A percentile compares a stretch with the other conserved stretches of the same genome.
These are phyloP conservation scores for Ambrosia artemisiifolia DNA, from an alignment of 129 eudicot species.

Conservation along the genomic window DNA sequence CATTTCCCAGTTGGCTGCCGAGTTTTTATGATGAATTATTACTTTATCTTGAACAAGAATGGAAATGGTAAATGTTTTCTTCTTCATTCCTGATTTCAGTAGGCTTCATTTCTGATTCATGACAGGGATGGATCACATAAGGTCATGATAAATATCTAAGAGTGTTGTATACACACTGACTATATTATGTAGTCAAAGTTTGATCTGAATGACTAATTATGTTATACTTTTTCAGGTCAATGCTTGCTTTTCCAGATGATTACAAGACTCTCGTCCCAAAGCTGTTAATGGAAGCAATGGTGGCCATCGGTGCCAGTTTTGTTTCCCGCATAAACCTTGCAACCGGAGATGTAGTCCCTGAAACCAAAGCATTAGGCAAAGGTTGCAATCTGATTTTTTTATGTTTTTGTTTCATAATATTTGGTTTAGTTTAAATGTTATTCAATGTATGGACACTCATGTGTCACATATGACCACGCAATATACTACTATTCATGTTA, in stretches of 20 bases:
- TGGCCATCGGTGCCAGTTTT: conserved; percentile 71
- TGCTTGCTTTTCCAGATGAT: conserved; percentile 93
- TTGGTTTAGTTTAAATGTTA: background rate
- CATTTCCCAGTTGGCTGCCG: conserved; percentile 89
- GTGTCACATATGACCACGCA: conserved; percentile 13
- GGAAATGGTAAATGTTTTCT: conserved; percentile 79
- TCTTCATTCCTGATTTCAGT: conserved; percentile 11
- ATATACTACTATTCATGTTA: conserved; percentile 14
- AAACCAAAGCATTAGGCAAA: conserved; percentile 89
- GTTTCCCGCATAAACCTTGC: conserved; percentile 85
- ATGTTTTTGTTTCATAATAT: conserved; percentile 1
- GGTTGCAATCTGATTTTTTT: conserved; percentile 37
- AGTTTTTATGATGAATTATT: conserved; percentile 87
- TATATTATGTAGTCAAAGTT: background rate
- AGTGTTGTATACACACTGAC: background rate
- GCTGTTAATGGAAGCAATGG: conserved; percentile 72
- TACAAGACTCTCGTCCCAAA: conserved; percentile 86
- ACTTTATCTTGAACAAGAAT: conserved; percentile 93
- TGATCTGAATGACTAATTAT: conserved; percentile 21
- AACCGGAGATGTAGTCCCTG: conserved; percentile 89
- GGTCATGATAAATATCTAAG: background rate
- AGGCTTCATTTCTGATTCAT: background rate
- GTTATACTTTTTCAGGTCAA: conserved; percentile 58
- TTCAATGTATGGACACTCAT: conserved; percentile 1
- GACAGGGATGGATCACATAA: background rate